These are phyloP conservation scores for Metschnikowia similis DNA, from an alignment of 805 yeast genomes.

Conservation along the genomic window DNA sequence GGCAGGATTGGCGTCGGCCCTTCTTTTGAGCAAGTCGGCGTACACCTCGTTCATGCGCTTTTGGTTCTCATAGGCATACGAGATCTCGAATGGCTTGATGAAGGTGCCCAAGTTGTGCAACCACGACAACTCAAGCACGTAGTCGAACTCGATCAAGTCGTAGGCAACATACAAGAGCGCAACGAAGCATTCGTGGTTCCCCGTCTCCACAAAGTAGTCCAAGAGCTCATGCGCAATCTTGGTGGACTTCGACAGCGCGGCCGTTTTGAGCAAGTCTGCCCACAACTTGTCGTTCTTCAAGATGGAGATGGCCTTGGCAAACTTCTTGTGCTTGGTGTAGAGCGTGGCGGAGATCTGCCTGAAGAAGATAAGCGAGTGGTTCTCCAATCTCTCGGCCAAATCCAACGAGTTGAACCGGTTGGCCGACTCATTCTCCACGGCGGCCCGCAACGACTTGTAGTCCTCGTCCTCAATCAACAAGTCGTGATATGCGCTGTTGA, in stretches of 20 bases:
- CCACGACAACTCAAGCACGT: conserved; percentile 89
- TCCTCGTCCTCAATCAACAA: conserved; percentile 95
- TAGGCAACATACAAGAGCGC: conserved; percentile 87
- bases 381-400: conserved; percentile 87
- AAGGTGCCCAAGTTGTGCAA: conserved; percentile 76
- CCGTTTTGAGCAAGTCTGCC: conserved; percentile 92
- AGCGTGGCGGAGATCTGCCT: conserved; percentile 94
- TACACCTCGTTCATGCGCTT: conserved; percentile 60
- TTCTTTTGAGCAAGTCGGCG: conserved; percentile 67
- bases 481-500: conserved; percentile 93
- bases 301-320: conserved; percentile 81
- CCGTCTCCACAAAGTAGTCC: conserved; percentile 91
- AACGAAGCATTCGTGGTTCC: conserved; percentile 91
- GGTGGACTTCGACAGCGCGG: conserved; percentile 70
- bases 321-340: conserved; percentile 91
- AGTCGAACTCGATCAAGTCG: conserved; percentile 72
- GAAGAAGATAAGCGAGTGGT: conserved; percentile 86
- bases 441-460: conserved; percentile 79
- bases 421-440: conserved; percentile 71
- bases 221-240: conserved; percentile 87
- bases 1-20: conserved; percentile 48
- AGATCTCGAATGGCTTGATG: conserved; percentile 88
- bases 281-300: conserved; percentile 90
- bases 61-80: conserved; percentile 76
- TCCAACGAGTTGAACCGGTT: conserved; percentile 92